Evolutionary conservation across 108 stramenopile genomes (phyloP).

Genomic region (Pelagomonas calceolata): DNA sequence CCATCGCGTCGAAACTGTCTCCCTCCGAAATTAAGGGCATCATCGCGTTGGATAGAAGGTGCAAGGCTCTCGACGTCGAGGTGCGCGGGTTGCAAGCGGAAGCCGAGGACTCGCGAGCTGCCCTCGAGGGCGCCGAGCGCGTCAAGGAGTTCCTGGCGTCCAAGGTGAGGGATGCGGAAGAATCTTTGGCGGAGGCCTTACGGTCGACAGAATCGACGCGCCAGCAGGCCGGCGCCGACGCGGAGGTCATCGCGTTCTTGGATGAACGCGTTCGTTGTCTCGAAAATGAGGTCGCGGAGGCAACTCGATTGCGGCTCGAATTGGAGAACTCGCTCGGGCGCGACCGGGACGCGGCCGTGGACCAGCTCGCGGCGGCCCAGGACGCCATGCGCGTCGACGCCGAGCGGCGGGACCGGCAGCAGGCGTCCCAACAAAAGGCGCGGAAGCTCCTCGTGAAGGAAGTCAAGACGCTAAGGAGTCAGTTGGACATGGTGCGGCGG

Average conservation of each 20-base stretch:
- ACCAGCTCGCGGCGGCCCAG: slow-evolving; percentile 51
- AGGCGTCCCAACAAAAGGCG: slow-evolving; percentile 60
- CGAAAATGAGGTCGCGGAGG: slow-evolving; percentile 28
- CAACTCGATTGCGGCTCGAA: not conserved
- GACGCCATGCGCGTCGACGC: slow-evolving; percentile 69
- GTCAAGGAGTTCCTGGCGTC: slow-evolving; percentile 63
- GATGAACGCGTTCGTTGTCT: slow-evolving; percentile 64
- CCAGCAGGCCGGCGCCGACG: slow-evolving; percentile 60
- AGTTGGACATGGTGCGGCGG: slow-evolving; percentile 47
- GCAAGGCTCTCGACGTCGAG: slow-evolving; percentile 49
- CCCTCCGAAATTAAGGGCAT: slow-evolving; percentile 20
- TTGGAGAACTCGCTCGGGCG: not conserved
- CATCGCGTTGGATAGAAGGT: slow-evolving; percentile 61
- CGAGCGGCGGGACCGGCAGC: slow-evolving; percentile 51
- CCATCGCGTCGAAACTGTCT: not conserved
- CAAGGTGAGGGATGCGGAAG: slow-evolving; percentile 59
- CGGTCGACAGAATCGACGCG: slow-evolving; percentile 49
- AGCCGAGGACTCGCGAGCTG: slow-evolving; percentile 51
- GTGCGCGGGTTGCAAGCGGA: slow-evolving; percentile 35
- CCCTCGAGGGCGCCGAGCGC: slow-evolving; percentile 55
- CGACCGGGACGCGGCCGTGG: slow-evolving; percentile 1
- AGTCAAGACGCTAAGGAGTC: slow-evolving; percentile 61
- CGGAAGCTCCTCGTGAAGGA: slow-evolving; percentile 74
- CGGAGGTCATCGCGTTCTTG: slow-evolving; percentile 77
- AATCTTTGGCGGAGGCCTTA: slow-evolving; percentile 19